phyloP scores from a whole-genome alignment of 768 basidiomycete species.

The Termitomyces sp. region DNA sequence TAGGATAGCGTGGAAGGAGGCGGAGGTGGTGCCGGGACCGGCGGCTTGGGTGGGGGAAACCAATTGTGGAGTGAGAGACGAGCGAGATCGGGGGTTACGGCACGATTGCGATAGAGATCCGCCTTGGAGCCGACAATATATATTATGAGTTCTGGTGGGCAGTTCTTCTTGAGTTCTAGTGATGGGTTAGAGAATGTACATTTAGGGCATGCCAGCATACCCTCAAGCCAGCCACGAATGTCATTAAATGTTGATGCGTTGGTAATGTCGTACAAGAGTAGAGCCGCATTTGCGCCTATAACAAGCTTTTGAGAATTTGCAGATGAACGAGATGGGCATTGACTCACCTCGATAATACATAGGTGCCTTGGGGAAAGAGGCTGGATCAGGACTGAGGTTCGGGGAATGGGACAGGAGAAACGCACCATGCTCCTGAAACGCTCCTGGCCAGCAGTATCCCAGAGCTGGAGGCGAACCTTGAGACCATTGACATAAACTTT shows the following conservation, averaged over 20 bases:
- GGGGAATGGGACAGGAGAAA: constrained; percentile 16
- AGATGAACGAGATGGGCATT: constrained; percentile 5
- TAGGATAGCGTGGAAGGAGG: constrained; percentile 66
- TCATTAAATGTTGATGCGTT: constrained; percentile 86
- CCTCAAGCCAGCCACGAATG: constrained; percentile 88
- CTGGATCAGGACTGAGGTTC: constrained; percentile 11
- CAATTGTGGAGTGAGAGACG: constrained; percentile 81
- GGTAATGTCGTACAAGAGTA: constrained; percentile 94
- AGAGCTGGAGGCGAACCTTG: constrained; percentile 82
- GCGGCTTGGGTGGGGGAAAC: constrained; percentile 78
- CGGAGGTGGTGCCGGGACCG: constrained; percentile 60
- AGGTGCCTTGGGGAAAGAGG: constrained; percentile 58
- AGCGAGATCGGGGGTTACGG: constrained; percentile 78
- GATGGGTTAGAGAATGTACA: constrained; percentile 11
- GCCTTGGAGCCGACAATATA: constrained; percentile 95
- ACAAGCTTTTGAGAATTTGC: constrained; percentile 12
- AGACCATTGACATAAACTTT: constrained; percentile 82
- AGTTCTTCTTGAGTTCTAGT: constrained; percentile 86
- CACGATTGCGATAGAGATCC: constrained; percentile 65
- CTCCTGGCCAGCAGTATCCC: constrained; percentile 95
- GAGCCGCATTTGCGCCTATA: constrained; percentile 84
- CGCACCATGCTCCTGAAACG: constrained; percentile 85
- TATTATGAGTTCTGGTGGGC: constrained; percentile 82
- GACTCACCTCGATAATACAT: constrained; percentile 83
- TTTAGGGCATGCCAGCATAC: constrained; percentile 33